Evolutionary conservation across 192 early-diverging fungal genomes (phyloP).

Genomic region (Allomyces javanicus): DNA sequence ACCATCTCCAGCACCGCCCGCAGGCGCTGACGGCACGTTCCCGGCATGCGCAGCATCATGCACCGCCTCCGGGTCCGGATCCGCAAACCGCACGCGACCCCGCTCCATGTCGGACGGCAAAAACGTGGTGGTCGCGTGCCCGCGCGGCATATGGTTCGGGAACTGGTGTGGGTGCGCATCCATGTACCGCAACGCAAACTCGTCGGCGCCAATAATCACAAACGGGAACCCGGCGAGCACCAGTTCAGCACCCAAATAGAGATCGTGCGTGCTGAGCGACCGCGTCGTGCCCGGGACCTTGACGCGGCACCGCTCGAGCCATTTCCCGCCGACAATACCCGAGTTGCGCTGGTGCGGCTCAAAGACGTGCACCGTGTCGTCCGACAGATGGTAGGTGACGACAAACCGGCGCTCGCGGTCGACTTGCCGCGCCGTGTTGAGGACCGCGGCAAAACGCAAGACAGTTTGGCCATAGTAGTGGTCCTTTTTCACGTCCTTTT

Average conservation of each 20-base stretch:
- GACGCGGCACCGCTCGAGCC: background rate
- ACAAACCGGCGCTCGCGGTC: conserved; percentile 4
- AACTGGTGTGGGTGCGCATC: conserved; percentile 3
- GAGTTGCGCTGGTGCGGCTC: conserved; percentile 2
- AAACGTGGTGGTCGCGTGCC: background rate
- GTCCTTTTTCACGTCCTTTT: conserved; percentile 1
- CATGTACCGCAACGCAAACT: conserved; percentile 3
- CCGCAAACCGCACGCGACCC: too few relatives aligned
- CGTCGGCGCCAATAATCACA: conserved; percentile 4
- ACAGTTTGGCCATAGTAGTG: background rate
- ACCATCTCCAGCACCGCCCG: too few relatives aligned
- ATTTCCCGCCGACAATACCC: conserved; percentile 1
- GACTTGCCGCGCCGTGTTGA: conserved; percentile 2
- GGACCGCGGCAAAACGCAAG: conserved; percentile 1
- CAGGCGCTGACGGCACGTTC: too few relatives aligned
- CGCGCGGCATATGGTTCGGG: background rate
- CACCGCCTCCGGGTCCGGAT: too few relatives aligned
- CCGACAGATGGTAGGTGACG: conserved; percentile 2
- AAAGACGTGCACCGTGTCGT: conserved; percentile 4
- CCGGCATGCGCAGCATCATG: too few relatives aligned
- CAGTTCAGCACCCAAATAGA: conserved; percentile 1
- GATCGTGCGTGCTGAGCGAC: background rate
- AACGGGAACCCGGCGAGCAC: background rate
- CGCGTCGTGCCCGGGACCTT: too few relatives aligned
- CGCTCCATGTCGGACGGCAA: too few relatives aligned